Base-by-base conservation (phyloP, 139 green algal species). In the Coelastrella sp. region DNA sequence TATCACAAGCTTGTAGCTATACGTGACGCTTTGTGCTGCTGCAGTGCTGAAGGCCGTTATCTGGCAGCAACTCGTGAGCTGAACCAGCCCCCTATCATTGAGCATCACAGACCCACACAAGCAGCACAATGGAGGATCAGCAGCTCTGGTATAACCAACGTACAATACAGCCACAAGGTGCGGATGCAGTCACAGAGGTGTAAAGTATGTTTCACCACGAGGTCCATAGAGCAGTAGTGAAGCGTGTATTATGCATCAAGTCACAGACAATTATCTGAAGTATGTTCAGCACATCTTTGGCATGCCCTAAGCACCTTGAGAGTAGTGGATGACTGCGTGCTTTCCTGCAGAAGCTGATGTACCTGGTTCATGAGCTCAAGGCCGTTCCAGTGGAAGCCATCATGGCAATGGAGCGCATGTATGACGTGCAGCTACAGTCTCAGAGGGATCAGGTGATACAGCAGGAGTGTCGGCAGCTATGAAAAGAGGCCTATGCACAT, bases 151-250 rank as follows among this genome's bases (percentile, higher is more conserved):
- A 25, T 84, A 7, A 40, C 50, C 27, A 84, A 76, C 62, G 9
- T 62, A 21, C 60, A 63, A 27, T 66, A 76, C 30, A 21, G 40
- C 17, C 78, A 84, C 60, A 84, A 84, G 78, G 78, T 84, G 40
- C 9, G 76, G n/a, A n/a, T n/a, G n/a, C n/a, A n/a, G n/a, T n/a
- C n/a, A n/a, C n/a, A n/a, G n/a, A n/a, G n/a, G n/a, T n/a, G n/a
- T n/a, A n/a, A n/a, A n/a, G n/a, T n/a, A n/a, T n/a, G n/a, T n/a
- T n/a, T n/a, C n/a, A n/a, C n/a, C n/a, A n/a, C n/a, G n/a, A n/a
- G n/a, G n/a, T n/a, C n/a, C n/a, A n/a, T n/a, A n/a, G n/a, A n/a
- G n/a, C n/a, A n/a, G n/a, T n/a, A n/a, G n/a, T n/a, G n/a, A n/a
- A n/a, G n/a, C n/a, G n/a, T n/a, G n/a, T n/a, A n/a, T n/a, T n/a